Evolutionary conservation across 805 yeast genomes (phyloP).

Genomic region (Groenewaldozyma salmanticensis): DNA sequence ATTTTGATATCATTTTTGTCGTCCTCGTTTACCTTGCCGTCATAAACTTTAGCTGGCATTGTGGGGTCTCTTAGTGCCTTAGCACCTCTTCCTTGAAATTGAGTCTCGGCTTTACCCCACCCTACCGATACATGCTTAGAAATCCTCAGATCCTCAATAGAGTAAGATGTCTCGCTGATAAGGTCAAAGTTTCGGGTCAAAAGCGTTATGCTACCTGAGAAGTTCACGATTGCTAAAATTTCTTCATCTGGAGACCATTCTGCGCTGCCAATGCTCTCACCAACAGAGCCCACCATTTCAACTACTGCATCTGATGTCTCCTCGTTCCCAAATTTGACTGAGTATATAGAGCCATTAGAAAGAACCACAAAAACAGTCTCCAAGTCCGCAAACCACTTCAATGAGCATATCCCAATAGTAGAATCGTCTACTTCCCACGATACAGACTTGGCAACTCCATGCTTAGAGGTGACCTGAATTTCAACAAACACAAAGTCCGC

Average conservation of each 20-base stretch:
- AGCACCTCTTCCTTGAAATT: slow-evolving; percentile 89
- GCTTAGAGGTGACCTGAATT: slow-evolving; percentile 47
- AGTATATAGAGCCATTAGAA: slow-evolving; percentile 62
- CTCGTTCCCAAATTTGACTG: slow-evolving; percentile 42
- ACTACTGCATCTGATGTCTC: slow-evolving; percentile 37
- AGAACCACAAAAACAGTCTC: slow-evolving; percentile 58
- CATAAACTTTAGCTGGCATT: slow-evolving; percentile 59
- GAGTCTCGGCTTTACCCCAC: slow-evolving; percentile 97
- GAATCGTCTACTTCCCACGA: slow-evolving; percentile 35
- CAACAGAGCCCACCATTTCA: slow-evolving; percentile 79
- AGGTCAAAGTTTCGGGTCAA: slow-evolving; percentile 75
- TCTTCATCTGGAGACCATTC: slow-evolving; percentile 92
- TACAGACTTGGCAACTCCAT: slow-evolving; percentile 39
- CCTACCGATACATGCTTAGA: slow-evolving; percentile 92
- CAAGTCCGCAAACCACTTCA: slow-evolving; percentile 63
- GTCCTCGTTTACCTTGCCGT: slow-evolving; percentile 48
- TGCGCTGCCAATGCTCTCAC: slow-evolving; percentile 62
- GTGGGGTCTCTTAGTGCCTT: slow-evolving; percentile 77
- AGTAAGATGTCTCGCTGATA: slow-evolving; percentile 51
- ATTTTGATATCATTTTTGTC: slow-evolving; percentile 42
- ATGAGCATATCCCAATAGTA: slow-evolving; percentile 37
- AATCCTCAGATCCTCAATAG: slow-evolving; percentile 51
- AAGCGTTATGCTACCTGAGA: slow-evolving; percentile 42
- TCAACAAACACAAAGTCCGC: slow-evolving; percentile 49
- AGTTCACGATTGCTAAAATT: slow-evolving; percentile 58